Conservation (phyloP, 2,329 filamentous ascomycete genomes). For the Colletotrichum sp. region DNA sequence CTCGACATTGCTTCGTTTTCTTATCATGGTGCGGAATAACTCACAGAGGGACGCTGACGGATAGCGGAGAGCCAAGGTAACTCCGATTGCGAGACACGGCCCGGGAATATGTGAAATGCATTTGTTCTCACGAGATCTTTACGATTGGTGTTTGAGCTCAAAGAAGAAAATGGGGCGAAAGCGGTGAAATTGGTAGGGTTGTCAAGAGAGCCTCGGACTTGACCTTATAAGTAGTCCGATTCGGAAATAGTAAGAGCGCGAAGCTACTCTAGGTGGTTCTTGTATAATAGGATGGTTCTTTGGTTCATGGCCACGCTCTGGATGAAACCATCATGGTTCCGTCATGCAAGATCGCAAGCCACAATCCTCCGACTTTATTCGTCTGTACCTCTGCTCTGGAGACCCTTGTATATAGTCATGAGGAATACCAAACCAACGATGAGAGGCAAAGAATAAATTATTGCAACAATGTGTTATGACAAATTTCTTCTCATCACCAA, state of each 20-base stretch:
- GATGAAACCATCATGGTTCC: too few species aligned
- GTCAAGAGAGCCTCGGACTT: background rate
- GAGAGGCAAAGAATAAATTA: background rate
- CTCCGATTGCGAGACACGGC: background rate
- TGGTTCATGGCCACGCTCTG: background rate
- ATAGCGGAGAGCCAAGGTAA: background rate
- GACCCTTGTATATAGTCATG: background rate
- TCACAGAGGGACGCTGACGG: background rate
- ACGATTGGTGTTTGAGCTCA: background rate
- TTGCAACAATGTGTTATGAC: too few species aligned
- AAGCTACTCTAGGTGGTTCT: fast-evolving
- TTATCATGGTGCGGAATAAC: background rate
- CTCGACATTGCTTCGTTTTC: background rate
- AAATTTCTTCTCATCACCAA: too few species aligned
- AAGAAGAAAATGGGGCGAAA: background rate
- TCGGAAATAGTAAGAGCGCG: background rate
- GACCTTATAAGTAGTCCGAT: background rate
- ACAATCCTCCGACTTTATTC: background rate
- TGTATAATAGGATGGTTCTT: background rate
- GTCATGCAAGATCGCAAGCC: too few species aligned
- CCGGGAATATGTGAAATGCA: background rate
- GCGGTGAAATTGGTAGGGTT: too few species aligned
- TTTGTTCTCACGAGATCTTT: background rate
- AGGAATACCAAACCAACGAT: background rate
- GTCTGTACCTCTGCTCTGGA: background rate